These are phyloP conservation scores for Geranomyces michiganensis DNA, from an alignment of 192 early-diverging fungal genomes.

Conservation along the genomic window DNA sequence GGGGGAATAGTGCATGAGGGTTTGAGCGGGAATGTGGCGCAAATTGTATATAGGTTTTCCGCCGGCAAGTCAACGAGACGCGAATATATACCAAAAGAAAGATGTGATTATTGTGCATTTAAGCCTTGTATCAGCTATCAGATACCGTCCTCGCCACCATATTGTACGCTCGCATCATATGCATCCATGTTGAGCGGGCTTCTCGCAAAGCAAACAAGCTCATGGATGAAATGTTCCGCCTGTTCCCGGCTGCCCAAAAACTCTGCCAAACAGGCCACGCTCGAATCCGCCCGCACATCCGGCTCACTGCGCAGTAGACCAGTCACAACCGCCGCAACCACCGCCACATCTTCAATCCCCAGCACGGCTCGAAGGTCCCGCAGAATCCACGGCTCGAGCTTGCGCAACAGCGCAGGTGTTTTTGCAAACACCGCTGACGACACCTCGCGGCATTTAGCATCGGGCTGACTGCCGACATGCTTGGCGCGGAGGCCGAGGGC, in stretches of 20 bases:
- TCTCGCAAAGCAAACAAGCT: slow-evolving; percentile 43
- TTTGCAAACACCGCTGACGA: slow-evolving; percentile 10
- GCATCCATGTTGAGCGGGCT: slow-evolving; percentile 40
- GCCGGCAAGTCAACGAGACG: too few species aligned
- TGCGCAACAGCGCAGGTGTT: slow-evolving; percentile 1
- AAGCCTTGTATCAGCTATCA: too few species aligned
- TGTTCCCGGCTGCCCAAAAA: slow-evolving; percentile 27
- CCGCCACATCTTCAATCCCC: slow-evolving; percentile 29
- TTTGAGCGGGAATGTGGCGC: too few species aligned
- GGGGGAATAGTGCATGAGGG: too few species aligned
- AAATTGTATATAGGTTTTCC: too few species aligned
- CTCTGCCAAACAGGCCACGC: slow-evolving; percentile 35
- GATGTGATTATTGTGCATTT: too few species aligned
- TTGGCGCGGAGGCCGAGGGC: slow-evolving; percentile 30
- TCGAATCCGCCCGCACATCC: slow-evolving; percentile 36
- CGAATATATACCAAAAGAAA: too few species aligned
- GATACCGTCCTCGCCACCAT: too few species aligned
- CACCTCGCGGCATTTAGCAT: slow-evolving; percentile 29
- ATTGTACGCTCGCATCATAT: slow-evolving; percentile 37
- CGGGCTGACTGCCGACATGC: slow-evolving; percentile 20
- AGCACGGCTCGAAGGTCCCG: slow-evolving; percentile 41
- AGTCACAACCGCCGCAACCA: slow-evolving; percentile 39
- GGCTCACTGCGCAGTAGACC: slow-evolving; percentile 24
- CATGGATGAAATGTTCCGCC: slow-evolving; percentile 51
- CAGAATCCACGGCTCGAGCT: slow-evolving; percentile 38